Percentiles rank a stretch among this genome's conserved stretches.
phyloP scores from a whole-genome alignment of 2,329 filamentous ascomycete species.

The Berkeleyomyces basicola region DNA sequence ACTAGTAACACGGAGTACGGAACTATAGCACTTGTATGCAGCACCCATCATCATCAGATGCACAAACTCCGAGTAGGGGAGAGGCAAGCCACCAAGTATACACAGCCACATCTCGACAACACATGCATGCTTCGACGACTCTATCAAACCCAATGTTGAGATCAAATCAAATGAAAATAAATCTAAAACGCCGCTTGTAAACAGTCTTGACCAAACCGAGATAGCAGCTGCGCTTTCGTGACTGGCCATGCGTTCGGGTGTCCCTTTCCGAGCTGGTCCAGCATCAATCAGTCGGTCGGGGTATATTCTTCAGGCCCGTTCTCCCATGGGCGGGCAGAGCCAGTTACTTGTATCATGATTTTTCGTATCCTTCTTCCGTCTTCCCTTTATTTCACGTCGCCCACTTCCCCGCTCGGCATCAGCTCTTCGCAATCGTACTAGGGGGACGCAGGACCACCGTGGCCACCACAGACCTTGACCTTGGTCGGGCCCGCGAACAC shows the following conservation, averaged over 20 bases:
- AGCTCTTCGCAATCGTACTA: background rate
- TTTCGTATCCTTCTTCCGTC: background rate
- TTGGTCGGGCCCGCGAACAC: background rate
- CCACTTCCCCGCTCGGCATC: background rate
- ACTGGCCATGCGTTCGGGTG: background rate
- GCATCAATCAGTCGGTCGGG: background rate
- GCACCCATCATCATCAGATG: background rate
- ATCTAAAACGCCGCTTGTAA: conserved; percentile 4
- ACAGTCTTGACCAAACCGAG: conserved; percentile 1
- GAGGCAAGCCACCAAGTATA: too few relatives aligned
- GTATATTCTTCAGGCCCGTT: conserved; percentile 1
- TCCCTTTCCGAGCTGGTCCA: background rate
- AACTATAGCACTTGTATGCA: background rate
- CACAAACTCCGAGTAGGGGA: too few relatives aligned
- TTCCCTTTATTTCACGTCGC: background rate
- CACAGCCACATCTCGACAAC: too few relatives aligned
- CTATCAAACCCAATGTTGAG: background rate
- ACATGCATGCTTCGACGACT: too few relatives aligned
- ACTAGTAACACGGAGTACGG: background rate
- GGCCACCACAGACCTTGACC: background rate
- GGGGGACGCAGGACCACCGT: background rate
- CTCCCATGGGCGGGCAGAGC: background rate
- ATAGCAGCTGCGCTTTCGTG: background rate
- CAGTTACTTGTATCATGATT: conserved; percentile 6
- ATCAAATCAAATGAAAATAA: conserved; percentile 5